These are phyloP conservation scores for Paspalum vaginatum DNA, from an alignment of 176 grass and related monocot genomes.

Conservation along the genomic window DNA sequence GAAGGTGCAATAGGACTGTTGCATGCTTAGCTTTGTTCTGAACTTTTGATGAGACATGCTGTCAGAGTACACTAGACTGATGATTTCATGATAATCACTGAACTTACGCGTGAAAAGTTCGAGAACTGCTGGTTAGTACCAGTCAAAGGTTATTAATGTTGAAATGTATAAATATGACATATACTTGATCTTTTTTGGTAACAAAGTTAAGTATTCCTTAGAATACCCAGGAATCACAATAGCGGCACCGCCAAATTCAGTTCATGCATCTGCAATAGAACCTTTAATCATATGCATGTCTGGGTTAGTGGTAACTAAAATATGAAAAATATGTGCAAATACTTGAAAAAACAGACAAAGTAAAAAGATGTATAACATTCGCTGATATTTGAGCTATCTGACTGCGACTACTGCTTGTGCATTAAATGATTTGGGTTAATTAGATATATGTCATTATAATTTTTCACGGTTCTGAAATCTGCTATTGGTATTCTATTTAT, in stretches of 20 bases:
- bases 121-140: not conserved
- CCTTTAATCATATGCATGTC: not conserved
- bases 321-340: not conserved
- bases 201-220: no score
- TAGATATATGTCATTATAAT: no score
- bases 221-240: no score
- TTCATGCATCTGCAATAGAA: not conserved
- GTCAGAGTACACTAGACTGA: not conserved
- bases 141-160: not conserved
- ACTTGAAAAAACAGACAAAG: not conserved
- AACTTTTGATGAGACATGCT: not conserved
- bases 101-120: not conserved
- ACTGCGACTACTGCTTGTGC: not conserved
- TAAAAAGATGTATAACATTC: not conserved
- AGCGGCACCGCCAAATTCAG: no score
- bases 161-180: no score
- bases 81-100: slow-evolving; percentile 3
- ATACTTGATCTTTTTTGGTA: no score
- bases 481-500: no score
- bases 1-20: not conserved
- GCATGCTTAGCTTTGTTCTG: not conserved
- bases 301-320: not conserved
- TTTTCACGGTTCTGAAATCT: no score
- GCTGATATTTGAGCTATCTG: not conserved
- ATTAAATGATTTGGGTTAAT: no score